Base-by-base conservation (phyloP, 305 asterid species). In the Nicotiana rustica region DNA sequence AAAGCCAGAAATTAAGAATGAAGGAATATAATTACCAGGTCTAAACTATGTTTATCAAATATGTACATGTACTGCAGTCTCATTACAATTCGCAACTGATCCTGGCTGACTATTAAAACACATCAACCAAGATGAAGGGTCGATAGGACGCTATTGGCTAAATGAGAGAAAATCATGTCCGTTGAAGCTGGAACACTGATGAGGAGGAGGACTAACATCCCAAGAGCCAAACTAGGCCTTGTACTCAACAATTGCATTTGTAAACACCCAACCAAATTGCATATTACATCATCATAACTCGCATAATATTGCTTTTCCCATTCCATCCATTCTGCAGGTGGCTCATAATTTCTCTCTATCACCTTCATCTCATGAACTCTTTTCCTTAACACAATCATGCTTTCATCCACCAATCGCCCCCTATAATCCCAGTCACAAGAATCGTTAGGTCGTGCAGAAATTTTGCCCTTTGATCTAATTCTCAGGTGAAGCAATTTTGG, bases 151-250 rank as follows among this genome's bases (percentile, higher is more conserved):
- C 18, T 38, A 49, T n/a, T 49, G 10, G 62, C 18, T 13, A 14
- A 70, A 73, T 47, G 9, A 47, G 64, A 49, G 64, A 73, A 73
- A 14, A 49, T 49, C 64, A 73, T 73, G 41, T 25, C 64, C 41
- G 84, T 65, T 41, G 97, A 92, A 0, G 91, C 47, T 1, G 95
- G 92, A 3, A 92, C 82, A 71, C 88, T 78, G 36, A 89, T 49
- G 3, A 87, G 87, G 10, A 92, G 1, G 13, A 94, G 25, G 14
- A 85, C 87, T 79, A 88, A 13, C 83, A 90, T 21, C 3, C 96
- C 98, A 31, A 92, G 17, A 36, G 92, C 92, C 89, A 94, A 84
- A 67, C 88, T 82, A 5, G 97, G 97, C 83, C 94, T 89, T 19
- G 90, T 86, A 5, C 90, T 88, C 92, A 91, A 82, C 88, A 94